These are phyloP conservation scores for Mesembryanthemum crystallinum DNA, from an alignment of 148 eudicot genomes.

Conservation along the genomic window DNA sequence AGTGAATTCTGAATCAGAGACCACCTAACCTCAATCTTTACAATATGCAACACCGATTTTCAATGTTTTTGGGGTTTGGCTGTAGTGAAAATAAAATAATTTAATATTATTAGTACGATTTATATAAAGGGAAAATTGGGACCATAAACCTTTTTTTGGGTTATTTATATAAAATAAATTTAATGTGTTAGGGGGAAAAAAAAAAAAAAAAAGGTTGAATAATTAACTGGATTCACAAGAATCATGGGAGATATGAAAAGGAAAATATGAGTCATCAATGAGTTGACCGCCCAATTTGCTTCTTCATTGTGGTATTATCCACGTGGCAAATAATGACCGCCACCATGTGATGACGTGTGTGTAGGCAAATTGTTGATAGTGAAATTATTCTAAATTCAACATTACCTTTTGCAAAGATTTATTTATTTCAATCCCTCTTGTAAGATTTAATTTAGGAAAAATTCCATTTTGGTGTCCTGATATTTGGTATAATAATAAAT, in stretches of 20 bases:
- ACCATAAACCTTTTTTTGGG: slow-evolving; percentile 19
- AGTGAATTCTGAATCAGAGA: slow-evolving; percentile 14
- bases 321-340: neutral
- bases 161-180: neutral
- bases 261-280: slow-evolving; percentile 21
- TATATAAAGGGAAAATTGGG: slow-evolving; percentile 17
- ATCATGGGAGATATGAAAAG: slow-evolving; percentile 27
- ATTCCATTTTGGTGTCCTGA: too few species aligned
- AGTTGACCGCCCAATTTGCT: slow-evolving; percentile 18
- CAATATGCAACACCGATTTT: neutral
- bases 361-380: too few species aligned
- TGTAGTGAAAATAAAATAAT: slow-evolving; percentile 2
- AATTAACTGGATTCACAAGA: slow-evolving; percentile 37
- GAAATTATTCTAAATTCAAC: too few species aligned
- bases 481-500: too few species aligned
- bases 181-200: neutral
- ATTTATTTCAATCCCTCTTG: too few species aligned
- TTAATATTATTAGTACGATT: neutral
- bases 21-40: slow-evolving; percentile 7
- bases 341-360: neutral
- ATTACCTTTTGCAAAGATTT: too few species aligned
- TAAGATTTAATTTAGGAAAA: too few species aligned
- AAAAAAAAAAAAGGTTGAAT: slow-evolving; percentile 2
- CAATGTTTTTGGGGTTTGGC: neutral
- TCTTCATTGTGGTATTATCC: neutral